These are phyloP conservation scores for Tillandsia leiboldiana DNA, from an alignment of 176 grass and related monocot species.

Conservation along the genomic window DNA sequence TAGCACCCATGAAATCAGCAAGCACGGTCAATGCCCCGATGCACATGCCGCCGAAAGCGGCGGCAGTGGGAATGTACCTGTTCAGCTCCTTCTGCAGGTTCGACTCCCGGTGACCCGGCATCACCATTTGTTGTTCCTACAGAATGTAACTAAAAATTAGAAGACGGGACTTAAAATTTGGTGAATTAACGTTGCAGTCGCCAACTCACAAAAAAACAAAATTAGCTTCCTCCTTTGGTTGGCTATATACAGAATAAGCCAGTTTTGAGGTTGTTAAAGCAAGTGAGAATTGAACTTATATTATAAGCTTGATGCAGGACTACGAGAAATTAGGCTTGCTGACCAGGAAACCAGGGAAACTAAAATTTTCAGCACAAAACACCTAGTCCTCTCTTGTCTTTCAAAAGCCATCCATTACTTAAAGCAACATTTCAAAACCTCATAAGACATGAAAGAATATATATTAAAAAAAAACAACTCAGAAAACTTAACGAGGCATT, in stretches of 20 bases:
- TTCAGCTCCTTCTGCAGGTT: constrained; percentile 43
- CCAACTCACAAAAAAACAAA: background rate
- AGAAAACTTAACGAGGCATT: background rate
- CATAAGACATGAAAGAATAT: no score
- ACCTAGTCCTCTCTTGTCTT: no score
- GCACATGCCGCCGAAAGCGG: constrained; percentile 40
- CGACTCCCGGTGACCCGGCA: constrained; percentile 40
- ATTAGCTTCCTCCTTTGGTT: no score
- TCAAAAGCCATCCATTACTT: no score
- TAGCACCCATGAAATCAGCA: constrained; percentile 43
- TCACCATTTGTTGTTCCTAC: constrained; percentile 51
- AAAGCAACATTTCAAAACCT: no score
- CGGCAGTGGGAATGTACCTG: constrained; percentile 36
- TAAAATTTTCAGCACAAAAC: no score
- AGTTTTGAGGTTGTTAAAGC: no score
- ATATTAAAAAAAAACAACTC: background rate
- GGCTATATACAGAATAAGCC: no score
- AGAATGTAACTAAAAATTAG: background rate
- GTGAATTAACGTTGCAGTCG: background rate
- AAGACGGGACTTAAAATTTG: background rate
- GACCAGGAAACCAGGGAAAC: no score
- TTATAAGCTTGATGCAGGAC: no score
- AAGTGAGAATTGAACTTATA: no score
- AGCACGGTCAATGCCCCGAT: constrained; percentile 43
- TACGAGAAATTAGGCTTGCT: no score